Base-by-base conservation (phyloP, 2,329 filamentous ascomycete species). In the Cytospora paraplurivora region DNA sequence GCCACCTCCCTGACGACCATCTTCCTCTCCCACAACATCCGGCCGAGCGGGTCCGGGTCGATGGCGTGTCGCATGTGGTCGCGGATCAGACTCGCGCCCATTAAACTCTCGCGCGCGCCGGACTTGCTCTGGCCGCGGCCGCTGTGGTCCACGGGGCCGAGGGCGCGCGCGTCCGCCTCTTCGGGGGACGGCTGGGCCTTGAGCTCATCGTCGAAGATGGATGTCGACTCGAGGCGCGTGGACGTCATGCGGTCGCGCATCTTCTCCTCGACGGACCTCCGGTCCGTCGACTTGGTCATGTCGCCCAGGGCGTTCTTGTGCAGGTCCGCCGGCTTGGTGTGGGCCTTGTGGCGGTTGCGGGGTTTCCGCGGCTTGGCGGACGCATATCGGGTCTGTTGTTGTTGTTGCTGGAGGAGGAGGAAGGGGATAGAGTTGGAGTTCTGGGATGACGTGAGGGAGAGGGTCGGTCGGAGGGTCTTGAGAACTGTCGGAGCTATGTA, bases 1-100 rank as follows among this genome's bases (percentile, higher is more conserved):
- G 83, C 84, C 56, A 97, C 82, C 75, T 90, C 85, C 69, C 90
- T 86, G 62, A 94, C 89, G 49, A 96, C 85, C 83, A 93, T 92
- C 76, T 89, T 92, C 71, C 91, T 85, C 79, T 96, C 88, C 87
- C 91, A 97, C 63, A 88, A 84, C 60, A 87, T 80, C 63, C 93
- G 86, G 63, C 82, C 82, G 52, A 82, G 77, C 17, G 93, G 93
- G 69, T 90, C 85, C 6, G 95, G 95, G 74, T 97, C 90, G 54
- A 92, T 77, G 34, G 85, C 84, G 62, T 84, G 79, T 62, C 85
- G 83, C 79, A 90, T 84, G 69, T 82, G 82, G 44, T 81, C 79
- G 33, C 76, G 76, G 68, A 77, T 76, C 52, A 76, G 71, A 49
- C 78, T 78, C 15, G 71, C 68, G 63, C 72, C 71, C 33, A 69